Percentiles rank a stretch among this genome's conserved stretches.
Conservation (phyloP, 345 rosid genomes). For the Luvunga scandens region DNA sequence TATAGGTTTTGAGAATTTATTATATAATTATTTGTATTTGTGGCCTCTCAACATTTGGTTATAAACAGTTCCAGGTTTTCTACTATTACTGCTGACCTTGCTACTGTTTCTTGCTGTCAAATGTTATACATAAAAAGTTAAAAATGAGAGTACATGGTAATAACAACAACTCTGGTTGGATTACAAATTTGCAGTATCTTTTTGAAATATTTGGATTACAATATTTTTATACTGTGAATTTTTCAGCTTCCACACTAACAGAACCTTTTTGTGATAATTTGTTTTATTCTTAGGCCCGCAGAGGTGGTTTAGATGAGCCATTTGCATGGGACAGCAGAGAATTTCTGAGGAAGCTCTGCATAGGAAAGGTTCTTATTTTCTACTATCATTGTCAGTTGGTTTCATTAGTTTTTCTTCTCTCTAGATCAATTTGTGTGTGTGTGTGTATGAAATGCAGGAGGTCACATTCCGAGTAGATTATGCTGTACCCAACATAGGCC, state of each 20-base stretch:
- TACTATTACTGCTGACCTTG: neutral
- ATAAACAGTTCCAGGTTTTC: neutral
- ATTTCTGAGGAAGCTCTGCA: conserved; percentile 87
- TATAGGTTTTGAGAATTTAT: neutral
- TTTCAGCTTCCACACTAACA: neutral
- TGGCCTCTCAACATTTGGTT: neutral
- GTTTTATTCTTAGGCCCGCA: conserved; percentile 55
- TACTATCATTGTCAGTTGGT: conserved; percentile 5
- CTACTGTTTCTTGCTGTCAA: neutral
- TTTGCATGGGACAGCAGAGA: conserved; percentile 99
- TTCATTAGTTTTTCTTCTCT: conserved; percentile 4
- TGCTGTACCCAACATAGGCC: conserved; percentile 61
- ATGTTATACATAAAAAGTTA: neutral
- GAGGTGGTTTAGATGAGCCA: conserved; percentile 86
- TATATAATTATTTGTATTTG: neutral
- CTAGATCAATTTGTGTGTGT: too few species aligned
- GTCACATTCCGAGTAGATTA: conserved; percentile 89
- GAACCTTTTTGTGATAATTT: neutral
- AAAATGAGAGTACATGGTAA: neutral
- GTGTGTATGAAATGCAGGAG: conserved; percentile 47
- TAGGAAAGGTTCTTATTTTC: conserved; percentile 70
- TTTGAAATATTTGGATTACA: neutral
- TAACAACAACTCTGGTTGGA: neutral
- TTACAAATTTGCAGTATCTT: neutral
- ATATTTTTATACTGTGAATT: neutral